Percentiles rank a stretch among this genome's conserved stretches.
These are phyloP conservation scores for Talaromyces atroroseus DNA, from an alignment of 2,329 filamentous ascomycete genomes.

Conservation along the genomic window DNA sequence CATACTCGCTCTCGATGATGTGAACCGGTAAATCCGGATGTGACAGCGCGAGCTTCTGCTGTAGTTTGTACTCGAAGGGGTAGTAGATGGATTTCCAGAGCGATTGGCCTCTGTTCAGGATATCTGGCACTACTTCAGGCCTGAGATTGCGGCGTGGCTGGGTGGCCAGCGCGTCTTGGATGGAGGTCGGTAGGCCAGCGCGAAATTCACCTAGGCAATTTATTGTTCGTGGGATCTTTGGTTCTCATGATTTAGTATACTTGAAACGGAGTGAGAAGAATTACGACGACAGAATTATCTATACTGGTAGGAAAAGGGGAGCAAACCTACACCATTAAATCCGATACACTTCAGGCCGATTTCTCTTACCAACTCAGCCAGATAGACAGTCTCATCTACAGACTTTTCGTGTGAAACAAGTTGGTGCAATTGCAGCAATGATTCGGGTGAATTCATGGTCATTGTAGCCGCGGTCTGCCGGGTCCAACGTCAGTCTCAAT, in stretches of 20 bases:
- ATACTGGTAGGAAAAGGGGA: background rate
- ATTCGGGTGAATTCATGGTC: constrained; percentile 79
- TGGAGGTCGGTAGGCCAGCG: constrained; percentile 53
- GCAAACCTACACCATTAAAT: constrained; percentile 33
- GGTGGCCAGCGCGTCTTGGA: constrained; percentile 7
- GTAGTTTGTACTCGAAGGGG: constrained; percentile 67
- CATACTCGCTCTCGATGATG: constrained; percentile 71
- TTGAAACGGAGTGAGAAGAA: too few relatives aligned
- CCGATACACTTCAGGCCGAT: constrained; percentile 45
- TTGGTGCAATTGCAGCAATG: constrained; percentile 59
- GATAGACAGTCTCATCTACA: constrained; percentile 22
- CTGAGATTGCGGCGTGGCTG: constrained; percentile 32
- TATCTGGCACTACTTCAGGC: constrained; percentile 49
- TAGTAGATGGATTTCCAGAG: constrained; percentile 75
- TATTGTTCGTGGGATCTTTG: constrained; percentile 67
- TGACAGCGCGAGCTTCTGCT: constrained; percentile 63
- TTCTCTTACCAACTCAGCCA: constrained; percentile 39
- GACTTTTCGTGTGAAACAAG: constrained; percentile 30
- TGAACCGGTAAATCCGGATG: constrained; percentile 79
- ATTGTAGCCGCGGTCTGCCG: constrained; percentile 70
- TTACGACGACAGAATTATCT: background rate
- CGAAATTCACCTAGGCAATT: constrained; percentile 73
- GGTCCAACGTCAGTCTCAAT: background rate
- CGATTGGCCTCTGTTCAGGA: constrained; percentile 53
- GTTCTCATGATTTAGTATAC: background rate